These are phyloP conservation scores for Boletales sp. DNA, from an alignment of 768 basidiomycete genomes.

Conservation along the genomic window DNA sequence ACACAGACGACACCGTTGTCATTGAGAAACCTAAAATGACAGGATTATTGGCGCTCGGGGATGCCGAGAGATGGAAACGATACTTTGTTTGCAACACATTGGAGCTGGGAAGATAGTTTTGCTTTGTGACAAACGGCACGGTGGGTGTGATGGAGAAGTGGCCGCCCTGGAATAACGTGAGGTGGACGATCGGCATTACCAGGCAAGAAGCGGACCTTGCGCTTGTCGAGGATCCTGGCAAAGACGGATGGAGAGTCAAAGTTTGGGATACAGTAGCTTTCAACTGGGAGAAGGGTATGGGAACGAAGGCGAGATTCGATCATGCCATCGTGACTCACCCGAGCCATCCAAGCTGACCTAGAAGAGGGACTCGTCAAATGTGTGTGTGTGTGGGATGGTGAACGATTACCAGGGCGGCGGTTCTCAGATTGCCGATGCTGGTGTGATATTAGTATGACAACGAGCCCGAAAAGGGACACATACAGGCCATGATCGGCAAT, in stretches of 20 bases:
- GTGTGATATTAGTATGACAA: neutral
- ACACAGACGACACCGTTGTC: conserved; percentile 84
- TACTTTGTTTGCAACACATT: conserved; percentile 86
- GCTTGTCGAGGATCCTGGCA: conserved; percentile 83
- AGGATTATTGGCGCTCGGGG: neutral
- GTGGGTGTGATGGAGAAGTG: conserved; percentile 88
- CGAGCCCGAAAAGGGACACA: conserved; percentile 21
- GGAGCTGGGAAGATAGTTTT: conserved; percentile 79
- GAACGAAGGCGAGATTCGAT: neutral
- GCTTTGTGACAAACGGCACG: conserved; percentile 67
- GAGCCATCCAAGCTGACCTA: conserved; percentile 79
- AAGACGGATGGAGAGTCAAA: conserved; percentile 94
- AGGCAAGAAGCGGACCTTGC: conserved; percentile 44
- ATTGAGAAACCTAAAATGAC: conserved; percentile 60
- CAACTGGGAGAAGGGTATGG: conserved; percentile 46
- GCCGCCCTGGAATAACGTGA: conserved; percentile 55
- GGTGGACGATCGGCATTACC: neutral
- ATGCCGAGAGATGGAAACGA: neutral
- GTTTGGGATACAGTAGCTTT: conserved; percentile 89
- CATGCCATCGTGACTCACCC: conserved; percentile 40
- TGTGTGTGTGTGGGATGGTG: too few species aligned
- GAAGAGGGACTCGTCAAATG: neutral
- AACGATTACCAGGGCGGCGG: conserved; percentile 60
- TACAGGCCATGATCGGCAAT: conserved; percentile 82
- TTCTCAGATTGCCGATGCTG: conserved; percentile 82